Conservation (phyloP, 1,284 basidiomycete species). For the Apiotrichum siamense region DNA sequence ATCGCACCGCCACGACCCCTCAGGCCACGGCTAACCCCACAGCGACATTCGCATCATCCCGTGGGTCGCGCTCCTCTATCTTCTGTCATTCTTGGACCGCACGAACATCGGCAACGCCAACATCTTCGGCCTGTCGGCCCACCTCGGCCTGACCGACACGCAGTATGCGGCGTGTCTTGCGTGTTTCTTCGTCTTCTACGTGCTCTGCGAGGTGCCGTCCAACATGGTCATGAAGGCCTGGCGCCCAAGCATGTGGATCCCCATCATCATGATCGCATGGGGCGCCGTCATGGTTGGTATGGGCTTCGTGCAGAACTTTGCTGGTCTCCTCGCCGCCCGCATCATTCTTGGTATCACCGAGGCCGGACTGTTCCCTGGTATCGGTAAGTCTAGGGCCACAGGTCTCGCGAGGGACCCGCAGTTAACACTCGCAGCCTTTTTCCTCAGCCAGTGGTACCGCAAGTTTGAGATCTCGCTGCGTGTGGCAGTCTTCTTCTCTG, state of each 20-base stretch:
- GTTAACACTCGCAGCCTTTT: no score
- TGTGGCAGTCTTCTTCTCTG: slow-evolving; percentile 40
- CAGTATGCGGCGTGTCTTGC: slow-evolving; percentile 26
- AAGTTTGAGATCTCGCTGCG: slow-evolving; percentile 35
- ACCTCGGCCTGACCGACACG: slow-evolving; percentile 25
- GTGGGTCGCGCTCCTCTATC: slow-evolving; percentile 55
- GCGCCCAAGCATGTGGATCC: slow-evolving; percentile 30
- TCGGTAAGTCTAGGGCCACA: no score
- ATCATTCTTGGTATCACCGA: slow-evolving; percentile 32
- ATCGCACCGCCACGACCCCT: no score
- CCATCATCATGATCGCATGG: slow-evolving; percentile 40
- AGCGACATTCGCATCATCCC: slow-evolving; percentile 22
- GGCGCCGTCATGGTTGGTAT: slow-evolving; percentile 46
- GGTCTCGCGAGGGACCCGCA: no score
- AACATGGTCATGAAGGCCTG: slow-evolving; percentile 53
- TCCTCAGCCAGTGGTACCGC: slow-evolving; percentile 37
- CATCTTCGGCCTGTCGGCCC: slow-evolving; percentile 40
- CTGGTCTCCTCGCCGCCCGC: slow-evolving; percentile 36
- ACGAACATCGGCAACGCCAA: slow-evolving; percentile 59
- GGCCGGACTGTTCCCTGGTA: slow-evolving; percentile 37
- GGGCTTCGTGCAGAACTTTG: slow-evolving; percentile 45
- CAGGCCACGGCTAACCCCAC: neutral
- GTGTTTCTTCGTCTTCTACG: slow-evolving; percentile 60
- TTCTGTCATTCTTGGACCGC: slow-evolving; percentile 63
- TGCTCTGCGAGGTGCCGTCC: slow-evolving; percentile 62